Base-by-base conservation (phyloP, 208 protist genomes). In the Trypanosoma cruzi region DNA sequence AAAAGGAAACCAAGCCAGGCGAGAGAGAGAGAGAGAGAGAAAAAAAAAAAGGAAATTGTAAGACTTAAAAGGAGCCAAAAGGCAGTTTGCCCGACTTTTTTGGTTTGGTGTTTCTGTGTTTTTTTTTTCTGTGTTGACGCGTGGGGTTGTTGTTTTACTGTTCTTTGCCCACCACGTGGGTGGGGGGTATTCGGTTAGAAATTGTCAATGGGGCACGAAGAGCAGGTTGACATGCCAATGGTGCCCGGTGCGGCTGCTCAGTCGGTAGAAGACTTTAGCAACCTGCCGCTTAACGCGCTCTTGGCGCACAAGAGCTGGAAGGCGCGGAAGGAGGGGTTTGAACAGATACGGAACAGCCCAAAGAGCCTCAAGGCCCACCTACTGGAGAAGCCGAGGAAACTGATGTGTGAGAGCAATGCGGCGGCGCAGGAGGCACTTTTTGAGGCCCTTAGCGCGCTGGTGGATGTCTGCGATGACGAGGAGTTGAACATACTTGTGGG, bases 221-320 rank as follows among this genome's bases (percentile, higher is more conserved):
- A 64, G 4, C 13, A 46, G 4, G 20, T n/a, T 52, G 26, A 48
- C 14, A 44, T 32, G 18, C 50, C 68, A 0, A 54, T 14, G 42
- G 46, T 24, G 22, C 5, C 32, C 5, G 2, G 4, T 8, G 6
- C 20, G n/a, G 52, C 46, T 0, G 36, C 40, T 46, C 6, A 55
- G 18, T 34, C 49, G 8, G 49, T 80, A 13, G 84, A 94, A 16
- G 78, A 90, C 67, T 94, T 94, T 52, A 79, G 65, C 24, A 66
- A 58, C 8, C 71, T 84, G 2, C 50, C 78, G 8, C 44, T 93
- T 8, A 73, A 83, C 18, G 58, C 86, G 37, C 64, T 92, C 22
- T 64, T 96, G 2, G 24, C 29, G 1, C 81, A 93, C 68, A 73
- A 56, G 52, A 90, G 88, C 71, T 96, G 91, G 89, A 93, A 92